Evolutionary conservation across 2,329 filamentous ascomycete genomes (phyloP), one percentile per base, ranked within the genome.

Genomic region (Calonectria pteridis): DNA sequence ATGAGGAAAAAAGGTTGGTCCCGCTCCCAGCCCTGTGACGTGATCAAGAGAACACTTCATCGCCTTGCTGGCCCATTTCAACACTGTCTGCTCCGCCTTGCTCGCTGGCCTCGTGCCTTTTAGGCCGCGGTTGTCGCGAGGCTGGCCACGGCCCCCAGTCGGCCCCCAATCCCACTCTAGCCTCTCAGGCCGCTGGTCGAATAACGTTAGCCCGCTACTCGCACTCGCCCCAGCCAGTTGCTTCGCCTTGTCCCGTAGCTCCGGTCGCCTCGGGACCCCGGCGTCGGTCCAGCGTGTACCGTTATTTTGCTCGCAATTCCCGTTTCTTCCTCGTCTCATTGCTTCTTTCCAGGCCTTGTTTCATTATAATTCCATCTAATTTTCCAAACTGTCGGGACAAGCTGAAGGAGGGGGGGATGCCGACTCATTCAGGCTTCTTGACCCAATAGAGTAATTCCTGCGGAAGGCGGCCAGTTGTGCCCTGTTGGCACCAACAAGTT

Each of bases 321-420:
- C 26, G 37, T 63, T 55, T 64, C 58, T 66, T 70, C n/a, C 63
- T 72, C 49, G 59, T 75, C 67, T 70, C 75, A 67, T 72, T 78
- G 65, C 72, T 77, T 77, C 70, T 71, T 26, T 23, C 29, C 31
- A 11, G 31, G 40, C 20, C 33, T 31, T 55, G 75, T 76, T 78
- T 78, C 77, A 77, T 65, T 70, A 65, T 69, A 74, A 75, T 77
- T 63, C 55, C 77, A 73, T 72, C 72, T 70, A 72, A 77, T 78
- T 73, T 76, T 76, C 75, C 77, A 66, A 75, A 72, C 69, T 77
- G 67, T 75, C 75, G 77, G 75, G 74, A 74, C 63, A 18, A 31
- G 33, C 66, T 40, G 65, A 40, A 46, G 43, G 43, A n/a, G n/a
- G 43, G n/a, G 20, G 26, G 49, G 1, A 20, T 11, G 16, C 11